Base-by-base conservation (phyloP, 768 basidiomycete genomes). In the Butyriboletus loyo region DNA sequence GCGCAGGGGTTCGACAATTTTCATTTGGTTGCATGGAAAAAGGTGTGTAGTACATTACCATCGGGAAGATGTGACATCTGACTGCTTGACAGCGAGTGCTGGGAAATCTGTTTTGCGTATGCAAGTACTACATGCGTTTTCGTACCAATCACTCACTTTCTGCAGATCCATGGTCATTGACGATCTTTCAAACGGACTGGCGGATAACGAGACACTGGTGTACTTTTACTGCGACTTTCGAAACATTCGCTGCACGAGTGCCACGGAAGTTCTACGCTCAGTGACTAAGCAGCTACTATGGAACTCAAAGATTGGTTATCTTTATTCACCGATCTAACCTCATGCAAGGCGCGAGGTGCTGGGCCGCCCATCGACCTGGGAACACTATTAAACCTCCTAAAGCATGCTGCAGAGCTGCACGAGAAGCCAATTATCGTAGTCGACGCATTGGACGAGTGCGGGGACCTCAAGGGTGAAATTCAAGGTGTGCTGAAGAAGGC, bases 21-120 rank as follows among this genome's bases (percentile, higher is more conserved):
- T 52, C 25, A 24, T 59, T 7, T 53, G 57, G 54, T 35, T 59
- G 17, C 32, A 56, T 30, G 54, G 57, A 1, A 56, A 52, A 21
- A n/a, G 11, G 37, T 38, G 21, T 21, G 36, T 19, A 10, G 3
- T 14, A 21, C 21, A 3, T 21, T 38, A 7, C 37, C 21, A 21
- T 13, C 7, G 13, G 37, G n/a, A 17, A 24, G 25, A 9, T 36
- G 2, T 15, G 22, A 40, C 24, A 15, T 17, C 39, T 25, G 22
- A 25, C 8, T 10, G 17, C 40, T 11, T 41, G 40, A 6, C 17
- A 41, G 40, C 24, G 9, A 17, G 40, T 5, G 24, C 24, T 7
- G 9, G 40, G 24, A 41, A 38, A 14, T 38, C 37, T 11, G 21
- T 38, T 11, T 21, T 38, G 37, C 37, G 37, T 37, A 37, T 21